Conservation (phyloP, 2,329 filamentous ascomycete genomes). For the Huntiella abstrusa region DNA sequence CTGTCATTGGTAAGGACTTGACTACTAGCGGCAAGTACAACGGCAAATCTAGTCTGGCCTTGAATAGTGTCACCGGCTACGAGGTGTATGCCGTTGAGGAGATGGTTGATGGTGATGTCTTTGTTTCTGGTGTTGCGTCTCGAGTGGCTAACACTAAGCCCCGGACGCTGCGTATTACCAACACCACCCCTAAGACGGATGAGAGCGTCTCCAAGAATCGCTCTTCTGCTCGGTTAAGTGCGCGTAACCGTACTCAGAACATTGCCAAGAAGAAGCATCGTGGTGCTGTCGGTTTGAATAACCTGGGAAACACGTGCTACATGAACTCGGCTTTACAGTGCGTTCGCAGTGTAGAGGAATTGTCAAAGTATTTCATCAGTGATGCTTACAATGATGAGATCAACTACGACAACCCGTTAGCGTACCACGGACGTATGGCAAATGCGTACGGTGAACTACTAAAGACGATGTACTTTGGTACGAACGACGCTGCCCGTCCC, state of each 20-base stretch:
- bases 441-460: slow-evolving; percentile 62
- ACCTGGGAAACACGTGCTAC: slow-evolving; percentile 94
- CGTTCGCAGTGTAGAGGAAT: slow-evolving; percentile 77
- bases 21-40: slow-evolving; percentile 63
- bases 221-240: slow-evolving; percentile 36
- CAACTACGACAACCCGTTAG: slow-evolving; percentile 69
- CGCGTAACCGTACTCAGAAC: slow-evolving; percentile 51
- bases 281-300: slow-evolving; percentile 68
- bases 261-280: slow-evolving; percentile 50
- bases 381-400: slow-evolving; percentile 60
- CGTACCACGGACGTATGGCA: slow-evolving; percentile 74
- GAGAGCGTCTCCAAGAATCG: slow-evolving; percentile 45
- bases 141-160: slow-evolving; percentile 1
- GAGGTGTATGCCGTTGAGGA: slow-evolving; percentile 75
- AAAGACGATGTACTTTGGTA: slow-evolving; percentile 57
- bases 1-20: slow-evolving; percentile 32
- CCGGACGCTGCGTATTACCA: slow-evolving; percentile 11
- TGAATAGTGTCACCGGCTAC: slow-evolving; percentile 50
- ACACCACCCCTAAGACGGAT: slow-evolving; percentile 4
- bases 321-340: slow-evolving; percentile 98
- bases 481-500: slow-evolving; percentile 54
- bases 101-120: slow-evolving; percentile 38
- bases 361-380: slow-evolving; percentile 77
- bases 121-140: slow-evolving; percentile 21
- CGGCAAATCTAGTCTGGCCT: slow-evolving; percentile 45